These are phyloP conservation scores for Sonneratia alba DNA, from an alignment of 345 rosid genomes.

Conservation along the genomic window DNA sequence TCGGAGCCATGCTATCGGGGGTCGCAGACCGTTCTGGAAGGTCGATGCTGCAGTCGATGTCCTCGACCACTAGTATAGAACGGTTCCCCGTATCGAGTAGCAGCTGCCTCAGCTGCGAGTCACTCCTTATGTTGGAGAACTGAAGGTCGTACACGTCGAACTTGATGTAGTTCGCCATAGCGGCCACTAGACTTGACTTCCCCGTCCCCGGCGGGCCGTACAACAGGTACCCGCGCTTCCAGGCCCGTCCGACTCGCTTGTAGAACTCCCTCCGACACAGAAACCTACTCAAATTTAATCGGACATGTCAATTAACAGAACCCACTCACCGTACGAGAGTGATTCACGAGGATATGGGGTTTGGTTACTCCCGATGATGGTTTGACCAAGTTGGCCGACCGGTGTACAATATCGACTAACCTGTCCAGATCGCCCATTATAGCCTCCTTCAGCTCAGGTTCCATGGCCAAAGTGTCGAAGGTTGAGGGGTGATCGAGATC, in stretches of 20 bases:
- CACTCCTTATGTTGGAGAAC: constrained; percentile 27
- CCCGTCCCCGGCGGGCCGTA: constrained; percentile 50
- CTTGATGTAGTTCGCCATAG: constrained; percentile 41
- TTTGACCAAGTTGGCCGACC: neutral
- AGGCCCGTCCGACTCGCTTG: constrained; percentile 39
- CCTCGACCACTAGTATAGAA: constrained; percentile 43
- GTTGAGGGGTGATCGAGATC: constrained; percentile 39
- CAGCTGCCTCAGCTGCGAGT: constrained; percentile 38
- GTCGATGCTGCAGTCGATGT: constrained; percentile 31
- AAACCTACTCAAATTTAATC: constrained; percentile 4
- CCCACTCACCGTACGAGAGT: too few species aligned
- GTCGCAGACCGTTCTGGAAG: neutral
- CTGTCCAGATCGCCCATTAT: constrained; percentile 40
- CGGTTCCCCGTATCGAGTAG: constrained; percentile 29
- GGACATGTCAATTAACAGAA: too few species aligned
- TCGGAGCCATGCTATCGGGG: neutral
- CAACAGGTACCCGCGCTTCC: constrained; percentile 46
- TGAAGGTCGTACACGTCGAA: constrained; percentile 44
- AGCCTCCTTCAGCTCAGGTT: constrained; percentile 26
- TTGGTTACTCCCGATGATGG: too few species aligned
- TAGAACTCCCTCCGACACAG: constrained; percentile 36
- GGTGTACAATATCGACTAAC: neutral
- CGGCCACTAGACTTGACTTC: constrained; percentile 43
- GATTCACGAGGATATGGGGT: too few species aligned
- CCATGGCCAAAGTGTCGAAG: constrained; percentile 44